These are phyloP conservation scores for Smallanthus sonchifolius DNA, from an alignment of 129 eudicot genomes.

Conservation along the genomic window DNA sequence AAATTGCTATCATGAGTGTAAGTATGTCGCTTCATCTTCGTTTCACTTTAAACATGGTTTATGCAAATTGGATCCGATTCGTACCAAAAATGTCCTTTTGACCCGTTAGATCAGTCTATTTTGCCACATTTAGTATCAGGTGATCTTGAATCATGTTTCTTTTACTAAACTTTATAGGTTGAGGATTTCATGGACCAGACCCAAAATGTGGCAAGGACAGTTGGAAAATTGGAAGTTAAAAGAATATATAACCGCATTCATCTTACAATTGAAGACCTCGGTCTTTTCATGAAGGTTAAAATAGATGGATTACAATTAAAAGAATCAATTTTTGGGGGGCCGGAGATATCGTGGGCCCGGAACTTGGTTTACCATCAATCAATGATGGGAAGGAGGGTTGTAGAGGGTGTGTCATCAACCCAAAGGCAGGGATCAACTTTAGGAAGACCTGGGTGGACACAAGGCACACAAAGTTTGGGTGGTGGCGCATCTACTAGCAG, in stretches of 20 bases:
- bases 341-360: not conserved
- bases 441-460: not conserved
- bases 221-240: conserved; percentile 38
- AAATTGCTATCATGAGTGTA: conserved; percentile 70
- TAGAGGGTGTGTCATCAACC: conserved; percentile 15
- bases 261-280: conserved; percentile 31
- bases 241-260: conserved; percentile 44
- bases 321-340: conserved; percentile 44
- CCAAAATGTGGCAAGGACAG: conserved; percentile 79
- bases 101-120: not conserved
- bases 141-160: not conserved
- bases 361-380: not conserved
- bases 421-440: conserved; percentile 16
- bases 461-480: not conserved
- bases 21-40: conserved; percentile 7
- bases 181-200: conserved; percentile 89
- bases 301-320: conserved; percentile 34
- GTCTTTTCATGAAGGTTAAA: conserved; percentile 43
- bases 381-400: conserved; percentile 10
- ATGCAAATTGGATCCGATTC: not conserved
- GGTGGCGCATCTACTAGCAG: not conserved
- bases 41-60: not conserved
- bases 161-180: conserved; percentile 37
- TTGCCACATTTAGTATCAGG: not conserved
- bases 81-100: too few relatives aligned